Evolutionary conservation across 805 yeast genomes (phyloP), one percentile per base, ranked within the genome.

Genomic region (Wickerhamomyces alni): DNA sequence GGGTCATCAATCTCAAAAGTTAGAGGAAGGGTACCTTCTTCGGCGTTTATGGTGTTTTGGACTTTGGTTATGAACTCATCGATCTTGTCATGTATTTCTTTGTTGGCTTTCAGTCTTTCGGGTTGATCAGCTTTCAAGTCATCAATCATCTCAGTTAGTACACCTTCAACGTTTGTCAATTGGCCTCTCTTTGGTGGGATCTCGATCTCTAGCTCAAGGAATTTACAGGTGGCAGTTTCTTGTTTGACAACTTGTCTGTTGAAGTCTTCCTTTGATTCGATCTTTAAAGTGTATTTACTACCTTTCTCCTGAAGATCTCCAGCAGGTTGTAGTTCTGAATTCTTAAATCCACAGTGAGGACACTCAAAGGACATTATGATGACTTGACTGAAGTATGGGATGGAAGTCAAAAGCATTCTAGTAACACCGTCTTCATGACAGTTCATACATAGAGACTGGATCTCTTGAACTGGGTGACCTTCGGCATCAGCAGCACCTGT

Each of bases 101-200:
- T 93, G 52, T 86, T 93, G 5, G 73, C 58, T 36, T 73, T 68
- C 55, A 83, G 74, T 64, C 99, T 77, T 22, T 75, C 78, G 2
- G 80, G 82, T 67, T 93, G 99, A 58, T 87, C 96, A 37, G 77
- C 61, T 54, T 72, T 67, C 48, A 93, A 70, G 60, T 91, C 96
- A 13, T 75, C 84, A 40, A 82, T 68, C 84, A 89, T 88, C 59
- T 89, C 96, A 15, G 70, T 59, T 41, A 93, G 67, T 27, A 93
- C 62, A 18, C 99, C 99, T 61, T 93, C 99, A 24, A 88, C 81
- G 19, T 88, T 89, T 30, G 96, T 87, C 45, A 93, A 69, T 57
- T 89, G 95, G 21, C 99, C 99, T 52, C 87, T 76, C 59, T 88
- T 86, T 26, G 97, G 87, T 5, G 99, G 99, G 44, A 93, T 91